phyloP scores from a whole-genome alignment of 2,329 filamentous ascomycete genomes.

The Colletotrichum sidae region DNA sequence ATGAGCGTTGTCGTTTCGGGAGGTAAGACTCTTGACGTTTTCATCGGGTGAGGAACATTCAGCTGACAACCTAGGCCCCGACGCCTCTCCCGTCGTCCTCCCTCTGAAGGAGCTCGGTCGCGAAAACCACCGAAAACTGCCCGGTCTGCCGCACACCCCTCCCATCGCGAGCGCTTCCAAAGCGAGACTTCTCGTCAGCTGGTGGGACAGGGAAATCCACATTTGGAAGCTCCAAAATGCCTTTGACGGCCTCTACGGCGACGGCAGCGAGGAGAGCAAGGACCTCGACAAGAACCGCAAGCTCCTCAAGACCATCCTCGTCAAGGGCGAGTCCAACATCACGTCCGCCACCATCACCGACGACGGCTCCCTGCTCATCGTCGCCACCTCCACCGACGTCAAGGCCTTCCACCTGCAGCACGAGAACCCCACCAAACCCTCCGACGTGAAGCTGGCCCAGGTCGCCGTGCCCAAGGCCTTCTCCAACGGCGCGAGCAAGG shows the following conservation, averaged over 20 bases:
- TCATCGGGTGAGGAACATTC: not conserved
- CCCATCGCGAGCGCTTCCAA: constrained; percentile 78
- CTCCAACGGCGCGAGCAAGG: constrained; percentile 72
- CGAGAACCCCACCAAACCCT: constrained; percentile 59
- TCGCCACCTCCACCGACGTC: constrained; percentile 78
- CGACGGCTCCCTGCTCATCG: constrained; percentile 79
- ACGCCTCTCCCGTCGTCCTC: constrained; percentile 84
- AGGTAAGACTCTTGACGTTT: constrained; percentile 65
- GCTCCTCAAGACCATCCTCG: constrained; percentile 75
- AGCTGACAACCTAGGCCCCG: constrained; percentile 71
- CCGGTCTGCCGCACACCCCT: constrained; percentile 84
- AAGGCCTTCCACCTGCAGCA: constrained; percentile 80
- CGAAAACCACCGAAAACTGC: constrained; percentile 85
- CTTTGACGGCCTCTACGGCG: constrained; percentile 58
- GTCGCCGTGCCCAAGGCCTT: constrained; percentile 71
- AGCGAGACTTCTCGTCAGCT: constrained; percentile 83
- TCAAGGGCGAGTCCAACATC: constrained; percentile 84
- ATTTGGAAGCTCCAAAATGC: constrained; percentile 75
- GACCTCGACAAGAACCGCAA: constrained; percentile 68
- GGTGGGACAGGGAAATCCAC: constrained; percentile 90
- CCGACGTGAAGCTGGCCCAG: constrained; percentile 77
- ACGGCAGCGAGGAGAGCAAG: constrained; percentile 51
- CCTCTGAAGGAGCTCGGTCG: constrained; percentile 79
- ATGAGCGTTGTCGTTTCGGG: constrained; percentile 92
- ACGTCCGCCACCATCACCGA: constrained; percentile 78